Evolutionary conservation across 179 eudicot species (phyloP).

Genomic region (Beta corolliflora): DNA sequence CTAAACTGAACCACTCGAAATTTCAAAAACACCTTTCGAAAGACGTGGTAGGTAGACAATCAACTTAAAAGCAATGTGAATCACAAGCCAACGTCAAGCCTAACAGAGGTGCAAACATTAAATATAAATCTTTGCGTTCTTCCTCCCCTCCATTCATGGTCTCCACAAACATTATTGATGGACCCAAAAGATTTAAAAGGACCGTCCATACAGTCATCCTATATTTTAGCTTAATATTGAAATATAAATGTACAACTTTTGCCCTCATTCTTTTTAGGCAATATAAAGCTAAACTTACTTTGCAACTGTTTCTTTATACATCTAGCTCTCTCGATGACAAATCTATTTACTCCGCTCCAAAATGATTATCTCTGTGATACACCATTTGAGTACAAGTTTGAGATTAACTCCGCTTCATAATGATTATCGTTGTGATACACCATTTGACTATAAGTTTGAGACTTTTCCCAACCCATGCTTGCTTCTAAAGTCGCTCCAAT

Average conservation of each 20-base stretch:
- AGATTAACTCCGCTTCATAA: conserved; percentile 10
- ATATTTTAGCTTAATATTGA: conserved; percentile 15
- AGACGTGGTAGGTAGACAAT: not conserved
- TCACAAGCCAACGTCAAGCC: conserved; percentile 2
- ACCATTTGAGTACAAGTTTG: conserved; percentile 7
- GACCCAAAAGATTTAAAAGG: conserved; percentile 11
- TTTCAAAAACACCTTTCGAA: not conserved
- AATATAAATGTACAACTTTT: conserved; percentile 27
- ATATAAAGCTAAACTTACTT: conserved; percentile 22
- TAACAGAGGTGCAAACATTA: not conserved
- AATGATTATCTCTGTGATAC: conserved; percentile 7
- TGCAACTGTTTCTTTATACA: conserved; percentile 37
- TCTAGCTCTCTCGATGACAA: conserved; percentile 27
- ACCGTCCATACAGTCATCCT: conserved; percentile 7
- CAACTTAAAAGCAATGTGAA: not conserved
- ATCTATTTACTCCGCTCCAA: conserved; percentile 28
- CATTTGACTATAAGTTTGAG: conserved; percentile 9
- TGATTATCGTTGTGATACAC: conserved; percentile 2
- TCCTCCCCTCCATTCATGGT: not conserved
- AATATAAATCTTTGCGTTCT: conserved; percentile 10
- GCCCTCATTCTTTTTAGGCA: conserved; percentile 12
- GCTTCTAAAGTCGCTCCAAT: not conserved
- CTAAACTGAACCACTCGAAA: not conserved
- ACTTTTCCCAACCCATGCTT: conserved; percentile 1
- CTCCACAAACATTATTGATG: conserved; percentile 19